Evolutionary conservation across 179 eudicot genomes (phyloP).

Genomic region (Beta lomatogona): DNA sequence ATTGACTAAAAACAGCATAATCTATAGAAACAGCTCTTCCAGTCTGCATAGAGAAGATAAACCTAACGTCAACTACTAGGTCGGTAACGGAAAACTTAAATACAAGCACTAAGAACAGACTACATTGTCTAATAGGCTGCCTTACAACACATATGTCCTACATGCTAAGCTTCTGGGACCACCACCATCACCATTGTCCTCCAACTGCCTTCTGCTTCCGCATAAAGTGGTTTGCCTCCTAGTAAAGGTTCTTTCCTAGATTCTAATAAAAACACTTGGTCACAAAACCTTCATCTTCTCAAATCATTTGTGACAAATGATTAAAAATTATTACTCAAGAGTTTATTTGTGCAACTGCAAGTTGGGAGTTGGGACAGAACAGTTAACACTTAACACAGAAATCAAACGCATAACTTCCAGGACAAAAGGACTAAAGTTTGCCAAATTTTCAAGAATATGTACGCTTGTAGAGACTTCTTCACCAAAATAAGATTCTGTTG

Average conservation of each 20-base stretch:
- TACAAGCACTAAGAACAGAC: neutral
- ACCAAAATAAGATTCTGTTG: neutral
- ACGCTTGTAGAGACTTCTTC: neutral
- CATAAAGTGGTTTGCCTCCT: neutral
- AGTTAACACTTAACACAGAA: neutral
- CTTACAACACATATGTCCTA: no score
- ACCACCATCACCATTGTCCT: neutral
- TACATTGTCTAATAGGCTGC: no score
- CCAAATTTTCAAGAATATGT: no score
- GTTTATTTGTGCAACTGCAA: no score
- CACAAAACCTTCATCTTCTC: no score
- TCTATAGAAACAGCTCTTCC: no score
- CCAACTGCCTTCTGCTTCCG: neutral
- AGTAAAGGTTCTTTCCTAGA: no score
- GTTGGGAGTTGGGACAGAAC: neutral
- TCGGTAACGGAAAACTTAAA: no score
- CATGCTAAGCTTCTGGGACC: neutral
- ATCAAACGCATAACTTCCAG: neutral
- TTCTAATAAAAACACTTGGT: no score
- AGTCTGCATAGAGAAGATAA: no score
- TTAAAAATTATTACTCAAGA: neutral
- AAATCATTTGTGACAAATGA: neutral
- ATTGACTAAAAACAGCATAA: no score
- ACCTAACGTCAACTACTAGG: no score
- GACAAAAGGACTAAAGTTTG: neutral